Percentiles rank a stretch among this genome's conserved stretches.
Conservation (phyloP, 169 alveolate species). For the Eimeria sp. region DNA sequence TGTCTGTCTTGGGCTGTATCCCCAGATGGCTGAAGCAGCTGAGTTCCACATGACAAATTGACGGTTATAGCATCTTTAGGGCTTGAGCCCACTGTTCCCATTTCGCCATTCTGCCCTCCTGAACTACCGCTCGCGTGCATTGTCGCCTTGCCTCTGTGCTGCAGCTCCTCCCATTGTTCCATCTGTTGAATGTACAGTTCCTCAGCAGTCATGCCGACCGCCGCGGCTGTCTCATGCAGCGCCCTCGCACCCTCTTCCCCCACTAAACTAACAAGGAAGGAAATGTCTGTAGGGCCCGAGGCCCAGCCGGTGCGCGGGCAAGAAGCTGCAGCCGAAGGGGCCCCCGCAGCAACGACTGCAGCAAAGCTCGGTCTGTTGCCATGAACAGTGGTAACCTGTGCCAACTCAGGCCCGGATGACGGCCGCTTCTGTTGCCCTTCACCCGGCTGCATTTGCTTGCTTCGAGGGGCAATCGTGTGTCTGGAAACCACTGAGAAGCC, state of each 20-base stretch:
- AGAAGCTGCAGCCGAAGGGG: not conserved
- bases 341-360: conserved; percentile 68
- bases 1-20: not conserved
- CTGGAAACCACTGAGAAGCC: not conserved
- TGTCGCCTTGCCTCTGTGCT: not conserved
- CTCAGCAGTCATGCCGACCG: conserved; percentile 68
- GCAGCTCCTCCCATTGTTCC: conserved; percentile 64
- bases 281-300: conserved; percentile 46
- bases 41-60: not conserved
- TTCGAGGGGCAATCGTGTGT: not conserved
- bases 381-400: not conserved
- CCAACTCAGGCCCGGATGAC: not conserved
- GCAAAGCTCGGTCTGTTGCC: conserved; percentile 24
- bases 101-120: not conserved
- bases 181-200: conserved; percentile 77
- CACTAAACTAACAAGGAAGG: conserved; percentile 26
- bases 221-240: conserved; percentile 61
- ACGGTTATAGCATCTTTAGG: not conserved
- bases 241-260: conserved; percentile 65
- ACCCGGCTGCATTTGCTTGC: not conserved
- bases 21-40: not conserved
- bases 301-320: conserved; percentile 65
- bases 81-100: not conserved
- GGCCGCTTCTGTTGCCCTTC: not conserved
- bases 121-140: not conserved